Percentiles rank a stretch among this genome's conserved stretches.
Evolutionary conservation across 1,284 basidiomycete species (phyloP).

Genomic region (Papiliotrema flavescens): DNA sequence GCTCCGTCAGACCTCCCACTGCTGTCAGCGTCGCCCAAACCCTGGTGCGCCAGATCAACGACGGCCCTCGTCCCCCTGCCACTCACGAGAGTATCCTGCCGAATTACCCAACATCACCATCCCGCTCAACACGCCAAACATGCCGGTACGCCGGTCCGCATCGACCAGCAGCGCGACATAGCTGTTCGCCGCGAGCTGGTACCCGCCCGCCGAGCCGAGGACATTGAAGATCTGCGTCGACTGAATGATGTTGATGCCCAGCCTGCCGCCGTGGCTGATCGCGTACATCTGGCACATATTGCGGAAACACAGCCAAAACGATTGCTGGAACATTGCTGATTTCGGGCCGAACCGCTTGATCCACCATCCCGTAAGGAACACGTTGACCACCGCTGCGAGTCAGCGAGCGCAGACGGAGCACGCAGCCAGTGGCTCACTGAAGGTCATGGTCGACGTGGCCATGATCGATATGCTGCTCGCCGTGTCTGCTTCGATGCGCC

Average conservation of each 20-base stretch:
- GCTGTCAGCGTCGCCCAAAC: neutral
- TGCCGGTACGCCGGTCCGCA: slow-evolving; percentile 34
- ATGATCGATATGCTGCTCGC: slow-evolving; percentile 35
- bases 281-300: slow-evolving; percentile 42
- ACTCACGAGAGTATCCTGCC: slow-evolving; percentile 26
- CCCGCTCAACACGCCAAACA: slow-evolving; percentile 42
- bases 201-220: slow-evolving; percentile 41
- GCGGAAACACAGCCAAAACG: slow-evolving; percentile 40
- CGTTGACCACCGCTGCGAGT: slow-evolving; percentile 37
- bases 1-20: slow-evolving; percentile 37
- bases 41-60: neutral
- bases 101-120: slow-evolving; percentile 37
- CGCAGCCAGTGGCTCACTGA: too few species aligned
- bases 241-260: slow-evolving; percentile 38
- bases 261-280: slow-evolving; percentile 24
- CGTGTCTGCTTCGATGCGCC: slow-evolving; percentile 29
- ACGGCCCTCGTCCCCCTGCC: too few species aligned
- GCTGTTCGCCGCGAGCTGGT: slow-evolving; percentile 39
- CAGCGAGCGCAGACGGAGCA: neutral
- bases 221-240: slow-evolving; percentile 45
- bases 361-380: slow-evolving; percentile 42
- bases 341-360: slow-evolving; percentile 38
- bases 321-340: slow-evolving; percentile 44
- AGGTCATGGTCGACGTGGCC: slow-evolving; percentile 26
- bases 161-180: slow-evolving; percentile 30